A percentile compares a stretch with the other conserved stretches of the same genome.
Conservation (phyloP, 2,329 filamentous ascomycete genomes). For the Claviceps paspali region DNA sequence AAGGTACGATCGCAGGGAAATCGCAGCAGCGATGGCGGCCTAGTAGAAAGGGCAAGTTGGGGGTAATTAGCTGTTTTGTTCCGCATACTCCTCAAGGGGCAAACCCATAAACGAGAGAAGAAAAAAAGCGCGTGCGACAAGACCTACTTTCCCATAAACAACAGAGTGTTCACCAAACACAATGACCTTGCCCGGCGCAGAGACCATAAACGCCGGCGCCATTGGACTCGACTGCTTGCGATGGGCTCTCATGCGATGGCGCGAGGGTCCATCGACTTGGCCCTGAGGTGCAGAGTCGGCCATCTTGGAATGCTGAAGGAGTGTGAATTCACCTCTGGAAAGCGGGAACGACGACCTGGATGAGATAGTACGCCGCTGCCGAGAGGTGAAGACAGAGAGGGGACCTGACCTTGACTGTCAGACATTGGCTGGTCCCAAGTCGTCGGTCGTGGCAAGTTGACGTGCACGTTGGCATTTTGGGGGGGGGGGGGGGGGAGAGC, state of each 20-base stretch:
- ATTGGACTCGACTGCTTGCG: conserved; percentile 48
- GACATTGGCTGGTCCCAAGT: too few species aligned
- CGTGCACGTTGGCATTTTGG: too few species aligned
- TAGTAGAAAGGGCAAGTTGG: conserved; percentile 20
- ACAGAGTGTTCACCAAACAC: conserved; percentile 96
- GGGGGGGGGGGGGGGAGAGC: too few species aligned
- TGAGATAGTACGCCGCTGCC: too few species aligned
- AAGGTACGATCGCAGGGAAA: conserved; percentile 89
- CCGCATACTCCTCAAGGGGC: neutral
- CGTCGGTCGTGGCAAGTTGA: too few species aligned
- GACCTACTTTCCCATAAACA: conserved; percentile 76
- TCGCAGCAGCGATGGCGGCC: conserved; percentile 86
- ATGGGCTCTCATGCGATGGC: conserved; percentile 24
- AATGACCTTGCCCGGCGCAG: conserved; percentile 94
- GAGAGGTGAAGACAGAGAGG: too few species aligned
- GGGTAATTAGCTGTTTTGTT: too few species aligned
- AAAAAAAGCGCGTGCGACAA: neutral
- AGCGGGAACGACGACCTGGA: neutral
- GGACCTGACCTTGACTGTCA: too few species aligned
- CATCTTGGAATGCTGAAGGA: conserved; percentile 2
- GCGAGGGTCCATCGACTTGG: conserved; percentile 19
- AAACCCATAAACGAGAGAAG: too few species aligned
- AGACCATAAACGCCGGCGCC: conserved; percentile 93
- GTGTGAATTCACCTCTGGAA: neutral
- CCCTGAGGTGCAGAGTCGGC: too few species aligned